phyloP scores from a whole-genome alignment of 169 alveolate genomes.

The Eimeria mitis region DNA sequence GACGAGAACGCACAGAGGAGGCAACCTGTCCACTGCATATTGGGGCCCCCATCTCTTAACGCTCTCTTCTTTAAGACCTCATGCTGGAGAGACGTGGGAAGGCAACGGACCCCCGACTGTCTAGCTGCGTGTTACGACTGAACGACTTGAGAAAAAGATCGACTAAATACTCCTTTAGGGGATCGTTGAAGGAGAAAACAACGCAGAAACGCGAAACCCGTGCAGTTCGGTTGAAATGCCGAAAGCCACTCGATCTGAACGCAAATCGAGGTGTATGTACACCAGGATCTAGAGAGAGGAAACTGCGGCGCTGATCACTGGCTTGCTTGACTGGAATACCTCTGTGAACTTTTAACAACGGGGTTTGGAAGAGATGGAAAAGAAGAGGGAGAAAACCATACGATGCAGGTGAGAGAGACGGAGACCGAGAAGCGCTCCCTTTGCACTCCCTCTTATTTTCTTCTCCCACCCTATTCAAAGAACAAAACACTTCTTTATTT shows the following conservation, averaged over 20 bases:
- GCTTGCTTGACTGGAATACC: neutral
- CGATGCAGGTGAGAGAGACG: slow-evolving; percentile 14
- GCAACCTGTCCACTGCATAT: slow-evolving; percentile 31
- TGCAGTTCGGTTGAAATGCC: slow-evolving; percentile 1
- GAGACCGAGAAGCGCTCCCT: neutral
- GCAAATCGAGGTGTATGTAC: slow-evolving; percentile 34
- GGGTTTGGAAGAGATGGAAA: neutral
- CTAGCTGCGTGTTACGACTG: neutral
- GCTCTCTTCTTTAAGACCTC: neutral
- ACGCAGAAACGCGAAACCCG: slow-evolving; percentile 1
- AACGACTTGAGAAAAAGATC: neutral
- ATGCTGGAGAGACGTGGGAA: neutral
- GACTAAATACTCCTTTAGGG: neutral
- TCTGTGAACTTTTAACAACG: neutral
- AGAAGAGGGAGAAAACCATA: neutral
- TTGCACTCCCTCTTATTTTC: slow-evolving; percentile 4
- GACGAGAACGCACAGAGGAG: slow-evolving; percentile 49
- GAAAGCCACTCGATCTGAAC: slow-evolving; percentile 23
- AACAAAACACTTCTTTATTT: slow-evolving; percentile 8
- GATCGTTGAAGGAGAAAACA: neutral
- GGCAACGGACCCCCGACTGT: neutral
- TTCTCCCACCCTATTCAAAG: neutral
- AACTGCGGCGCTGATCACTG: neutral
- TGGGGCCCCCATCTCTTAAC: slow-evolving; percentile 50
- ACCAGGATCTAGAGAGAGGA: neutral